Percentiles rank a stretch among this genome's conserved stretches.
Conservation (phyloP, 78 protist species). For the Dictyostelium purpureum region DNA sequence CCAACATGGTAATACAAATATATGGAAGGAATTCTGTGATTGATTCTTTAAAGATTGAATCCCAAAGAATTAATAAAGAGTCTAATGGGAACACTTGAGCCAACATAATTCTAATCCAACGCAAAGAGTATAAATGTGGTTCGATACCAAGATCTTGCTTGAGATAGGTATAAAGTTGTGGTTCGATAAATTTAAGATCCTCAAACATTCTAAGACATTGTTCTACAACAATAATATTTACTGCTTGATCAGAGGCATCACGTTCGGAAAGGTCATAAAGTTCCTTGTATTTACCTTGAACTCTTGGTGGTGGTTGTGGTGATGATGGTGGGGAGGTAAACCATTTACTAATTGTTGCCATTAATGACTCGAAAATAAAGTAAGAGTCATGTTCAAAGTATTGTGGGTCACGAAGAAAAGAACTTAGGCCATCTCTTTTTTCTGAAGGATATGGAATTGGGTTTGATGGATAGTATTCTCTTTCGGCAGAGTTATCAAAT, state of each 20-base stretch:
- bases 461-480: neutral
- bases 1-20: constrained; percentile 82
- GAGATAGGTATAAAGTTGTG: constrained; percentile 26
- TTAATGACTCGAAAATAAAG: constrained; percentile 50
- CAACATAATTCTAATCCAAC: constrained; percentile 88
- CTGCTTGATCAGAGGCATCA: constrained; percentile 9
- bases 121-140: constrained; percentile 53
- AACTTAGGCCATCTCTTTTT: neutral
- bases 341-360: constrained; percentile 49
- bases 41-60: constrained; percentile 73
- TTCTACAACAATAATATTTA: constrained; percentile 32
- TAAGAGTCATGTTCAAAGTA: constrained; percentile 59
- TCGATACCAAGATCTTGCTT: constrained; percentile 55
- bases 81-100: constrained; percentile 86
- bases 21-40: constrained; percentile 38
- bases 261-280: constrained; percentile 7
- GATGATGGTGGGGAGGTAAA: constrained; percentile 57
- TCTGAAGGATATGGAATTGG: constrained; percentile 6
- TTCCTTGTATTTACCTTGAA: neutral
- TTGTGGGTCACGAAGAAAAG: constrained; percentile 27
- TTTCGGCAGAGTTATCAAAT: neutral
- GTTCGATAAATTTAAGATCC: constrained; percentile 14
- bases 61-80: constrained; percentile 83
- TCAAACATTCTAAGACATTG: constrained; percentile 51
- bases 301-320: constrained; percentile 19